These are phyloP conservation scores for Tetrahymena malaccensis DNA, from an alignment of 73 alveolate species.

Conservation along the genomic window DNA sequence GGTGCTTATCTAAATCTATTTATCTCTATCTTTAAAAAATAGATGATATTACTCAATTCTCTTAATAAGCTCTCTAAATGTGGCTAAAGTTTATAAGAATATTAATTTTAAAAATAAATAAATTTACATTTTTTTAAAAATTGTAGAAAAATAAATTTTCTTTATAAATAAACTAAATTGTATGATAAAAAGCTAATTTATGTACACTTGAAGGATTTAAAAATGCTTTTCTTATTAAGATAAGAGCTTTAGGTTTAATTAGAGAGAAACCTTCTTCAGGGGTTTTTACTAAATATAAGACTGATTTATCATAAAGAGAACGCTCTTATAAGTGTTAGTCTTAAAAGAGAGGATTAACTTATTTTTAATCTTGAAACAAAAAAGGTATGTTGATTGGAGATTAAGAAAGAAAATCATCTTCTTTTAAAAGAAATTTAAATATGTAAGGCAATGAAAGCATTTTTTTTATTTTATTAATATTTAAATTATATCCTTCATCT, in stretches of 20 bases:
- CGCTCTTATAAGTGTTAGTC: background rate
- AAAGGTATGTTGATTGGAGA: background rate
- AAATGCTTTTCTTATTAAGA: background rate
- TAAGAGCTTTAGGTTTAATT: background rate
- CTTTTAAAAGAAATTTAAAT: constrained; percentile 6
- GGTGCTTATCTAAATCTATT: background rate
- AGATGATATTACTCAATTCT: background rate
- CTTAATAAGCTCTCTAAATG: background rate
- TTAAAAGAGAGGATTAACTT: background rate
- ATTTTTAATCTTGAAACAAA: background rate
- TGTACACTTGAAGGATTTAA: background rate
- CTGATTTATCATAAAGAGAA: background rate
- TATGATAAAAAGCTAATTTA: background rate
- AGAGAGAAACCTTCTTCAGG: background rate
- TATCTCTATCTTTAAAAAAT: background rate
- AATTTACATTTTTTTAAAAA: no score
- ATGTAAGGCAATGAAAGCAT: constrained; percentile 14
- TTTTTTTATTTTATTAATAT: constrained; percentile 20
- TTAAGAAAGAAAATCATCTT: constrained; percentile 2
- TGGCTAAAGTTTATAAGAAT: background rate
- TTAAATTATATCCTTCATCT: constrained; percentile 29
- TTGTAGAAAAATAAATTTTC: background rate
- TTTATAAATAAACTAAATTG: background rate
- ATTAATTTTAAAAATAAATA: no score
- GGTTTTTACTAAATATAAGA: background rate